Evolutionary conservation across 768 basidiomycete species (phyloP), one percentile per base, ranked within the genome.

Genomic region (Tylopilus felleus): DNA sequence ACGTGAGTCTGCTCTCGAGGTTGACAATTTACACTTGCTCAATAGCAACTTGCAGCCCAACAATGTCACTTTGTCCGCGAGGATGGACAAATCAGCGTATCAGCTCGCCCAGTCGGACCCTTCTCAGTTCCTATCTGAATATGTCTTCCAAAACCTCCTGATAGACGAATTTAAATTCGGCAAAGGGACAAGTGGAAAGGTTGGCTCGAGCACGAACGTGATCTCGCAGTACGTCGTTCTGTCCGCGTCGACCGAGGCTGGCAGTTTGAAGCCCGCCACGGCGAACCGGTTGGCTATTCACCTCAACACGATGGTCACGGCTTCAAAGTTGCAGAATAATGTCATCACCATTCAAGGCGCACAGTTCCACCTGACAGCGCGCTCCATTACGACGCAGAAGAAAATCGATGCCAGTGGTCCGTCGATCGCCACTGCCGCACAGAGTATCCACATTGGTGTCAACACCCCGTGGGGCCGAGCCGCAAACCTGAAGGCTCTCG

Each of bases 121-220:
- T 2, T 35, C 8, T 17, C 38, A 38, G 17, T 36, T 57, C 22
- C 21, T 57, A 5, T 10, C 29, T 1, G 1, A 29, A 2, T 4
- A 31, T 3, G 46, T 52, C 50, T 53, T 59, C n/a, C 19, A 23
- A 3, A 33, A 21, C 9, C 43, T 50, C 25, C 5, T 19, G 5
- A 13, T 55, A 22, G 57, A 59, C 21, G 43, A 57, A 9, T 57
- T 49, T 47, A 44, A 39, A 44, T 57, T 44, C 17, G 19, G 36
- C 21, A 29, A 4, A 17, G 55, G 41, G 21, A 19, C 13, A 27
- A 33, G 36, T 12, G 47, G 57, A 21, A 48, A 41, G 1, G 47
- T 49, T 9, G 56, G 41, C 5, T 7, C 35, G 35, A 7, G 25
- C 25, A 4, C 12, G 39, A 55, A 60, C 31, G 60, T 44, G 52